Evolutionary conservation across 129 eudicot genomes (phyloP).

Genomic region (Lactuca saligna): DNA sequence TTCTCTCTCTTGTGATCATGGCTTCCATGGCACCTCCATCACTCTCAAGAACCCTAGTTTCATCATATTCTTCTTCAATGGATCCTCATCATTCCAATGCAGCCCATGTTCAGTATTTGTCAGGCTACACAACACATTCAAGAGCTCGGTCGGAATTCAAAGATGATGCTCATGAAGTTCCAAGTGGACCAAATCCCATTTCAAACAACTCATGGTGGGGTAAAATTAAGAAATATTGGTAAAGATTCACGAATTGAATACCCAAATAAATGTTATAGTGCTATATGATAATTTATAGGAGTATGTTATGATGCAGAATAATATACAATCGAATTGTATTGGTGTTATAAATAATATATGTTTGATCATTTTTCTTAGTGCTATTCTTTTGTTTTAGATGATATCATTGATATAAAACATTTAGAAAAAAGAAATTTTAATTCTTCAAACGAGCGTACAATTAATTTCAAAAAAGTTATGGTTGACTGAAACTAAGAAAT

Average conservation of each 20-base stretch:
- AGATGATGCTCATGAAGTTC: slow-evolving; percentile 66
- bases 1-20: slow-evolving; percentile 18
- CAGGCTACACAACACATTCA: slow-evolving; percentile 3
- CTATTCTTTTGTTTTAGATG: background rate
- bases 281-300: background rate
- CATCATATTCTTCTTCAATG: slow-evolving; percentile 32
- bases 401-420: too few relatives aligned
- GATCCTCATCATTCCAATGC: slow-evolving; percentile 19
- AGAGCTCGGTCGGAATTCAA: slow-evolving; percentile 29
- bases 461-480: background rate
- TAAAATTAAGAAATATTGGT: background rate
- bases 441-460: too few relatives aligned
- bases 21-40: slow-evolving; percentile 27
- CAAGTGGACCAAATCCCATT: slow-evolving; percentile 78
- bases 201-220: slow-evolving; percentile 37
- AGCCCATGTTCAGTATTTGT: background rate
- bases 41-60: slow-evolving; percentile 32
- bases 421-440: too few relatives aligned
- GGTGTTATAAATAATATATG: too few relatives aligned
- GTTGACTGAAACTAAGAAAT: background rate
- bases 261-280: background rate
- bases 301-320: background rate
- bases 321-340: too few relatives aligned
- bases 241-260: background rate
- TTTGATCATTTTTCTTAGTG: background rate